Base-by-base conservation (phyloP, 129 eudicot species). In the Centaurea solstitialis region DNA sequence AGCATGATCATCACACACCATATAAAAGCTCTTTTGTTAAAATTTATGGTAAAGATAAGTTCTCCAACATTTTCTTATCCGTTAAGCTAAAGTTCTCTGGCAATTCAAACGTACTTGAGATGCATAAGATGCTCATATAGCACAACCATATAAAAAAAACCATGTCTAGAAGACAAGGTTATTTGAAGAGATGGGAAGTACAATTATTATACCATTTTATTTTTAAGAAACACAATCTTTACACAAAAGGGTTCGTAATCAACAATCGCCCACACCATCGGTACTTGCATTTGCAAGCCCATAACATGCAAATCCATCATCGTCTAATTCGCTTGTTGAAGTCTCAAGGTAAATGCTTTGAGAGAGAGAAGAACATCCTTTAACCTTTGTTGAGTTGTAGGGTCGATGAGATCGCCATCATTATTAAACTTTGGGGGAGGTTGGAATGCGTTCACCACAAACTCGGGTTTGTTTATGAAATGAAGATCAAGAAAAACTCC, bases 401-500 rank as follows among this genome's bases (percentile, higher is more conserved):
- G 85, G 76, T 93, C 95, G 4, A 85, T 79, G 67, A 93, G 72
- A 82, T 87, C 87, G 64, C 95, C 90, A 18, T 90, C 90, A 11
- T 41, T 26, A 18, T 88, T 94, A 28, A 92, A 92, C 81, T 90
- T 90, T 5, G 89, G 61, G 37, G 97, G 97, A 80, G 83, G 75
- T 73, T 87, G 80, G 65, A 85, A 87, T 2, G 87, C 93, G 2
- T 87, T 70, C 17, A 93, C 67, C 79, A 85, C 80, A 76, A 93
- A 87, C 80, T 90, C 93, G 0, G 97, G 95, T 79, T 90, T 93
- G 35, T 93, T 93, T 37, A 93, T 87, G 82, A 93, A 90, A 80
- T 93, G 97, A 74, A 93, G 90, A 45, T 90, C 90, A 23, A 93
- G 84, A 75, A 37, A 90, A 30, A 93, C 88, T 4, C 95, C 95